phyloP scores from a whole-genome alignment of 306 rosid species.

The Begonia loranthoides region DNA sequence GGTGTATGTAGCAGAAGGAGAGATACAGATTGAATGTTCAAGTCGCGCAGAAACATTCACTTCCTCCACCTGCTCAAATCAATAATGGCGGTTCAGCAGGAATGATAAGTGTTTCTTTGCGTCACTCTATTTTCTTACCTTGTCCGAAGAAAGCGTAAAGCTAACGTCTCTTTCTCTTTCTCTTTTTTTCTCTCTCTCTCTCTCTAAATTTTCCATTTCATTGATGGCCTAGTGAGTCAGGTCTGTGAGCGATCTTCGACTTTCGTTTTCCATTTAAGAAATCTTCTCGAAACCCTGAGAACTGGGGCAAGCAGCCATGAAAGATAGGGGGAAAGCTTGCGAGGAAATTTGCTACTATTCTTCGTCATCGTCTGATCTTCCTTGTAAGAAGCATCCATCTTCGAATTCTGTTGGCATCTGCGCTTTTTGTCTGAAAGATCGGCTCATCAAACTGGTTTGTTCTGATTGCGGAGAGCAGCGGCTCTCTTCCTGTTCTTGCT shows the following conservation, averaged over 20 bases:
- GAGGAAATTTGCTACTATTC: constrained; percentile 27
- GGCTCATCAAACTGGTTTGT: constrained; percentile 66
- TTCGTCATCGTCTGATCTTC: constrained; percentile 57
- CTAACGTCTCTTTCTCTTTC: not conserved
- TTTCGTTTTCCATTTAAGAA: no score
- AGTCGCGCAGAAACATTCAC: no score
- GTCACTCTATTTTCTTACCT: not conserved
- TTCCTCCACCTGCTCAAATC: no score
- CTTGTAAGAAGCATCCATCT: constrained; percentile 75
- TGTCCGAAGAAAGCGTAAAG: not conserved
- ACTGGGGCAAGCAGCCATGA: constrained; percentile 29
- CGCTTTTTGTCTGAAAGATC: constrained; percentile 76
- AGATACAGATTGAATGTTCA: no score
- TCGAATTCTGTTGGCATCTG: constrained; percentile 78
- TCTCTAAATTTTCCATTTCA: not conserved
- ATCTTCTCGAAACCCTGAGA: not conserved
- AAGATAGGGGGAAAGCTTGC: constrained; percentile 66
- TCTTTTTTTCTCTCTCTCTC: not conserved
- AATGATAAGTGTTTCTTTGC: not conserved
- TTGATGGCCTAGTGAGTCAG: no score
- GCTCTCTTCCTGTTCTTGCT: constrained; percentile 93
- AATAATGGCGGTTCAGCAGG: not conserved
- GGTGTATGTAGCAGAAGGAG: no score
- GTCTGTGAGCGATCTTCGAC: no score
- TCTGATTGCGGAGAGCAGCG: constrained; percentile 99